Percentiles rank a stretch among this genome's conserved stretches.
These are phyloP conservation scores for Globisporangium paroecandrum DNA, from an alignment of 352 stramenopile genomes.

Conservation along the genomic window DNA sequence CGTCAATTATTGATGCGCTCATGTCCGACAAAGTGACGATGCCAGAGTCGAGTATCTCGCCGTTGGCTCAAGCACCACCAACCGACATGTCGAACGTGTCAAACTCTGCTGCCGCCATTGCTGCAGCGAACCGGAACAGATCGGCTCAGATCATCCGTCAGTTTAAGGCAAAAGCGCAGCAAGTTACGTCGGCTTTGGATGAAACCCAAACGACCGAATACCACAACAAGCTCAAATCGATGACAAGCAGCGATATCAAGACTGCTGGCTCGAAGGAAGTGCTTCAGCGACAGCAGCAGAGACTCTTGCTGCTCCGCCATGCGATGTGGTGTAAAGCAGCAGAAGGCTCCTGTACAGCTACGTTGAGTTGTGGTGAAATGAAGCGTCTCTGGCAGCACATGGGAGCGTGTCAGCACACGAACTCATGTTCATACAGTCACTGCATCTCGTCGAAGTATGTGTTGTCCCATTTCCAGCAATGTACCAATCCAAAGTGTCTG, in stretches of 20 bases:
- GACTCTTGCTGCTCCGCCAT: slow-evolving; percentile 95
- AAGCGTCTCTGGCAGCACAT: slow-evolving; percentile 99
- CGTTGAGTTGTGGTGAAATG: slow-evolving; percentile 96
- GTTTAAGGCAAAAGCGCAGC: slow-evolving; percentile 72
- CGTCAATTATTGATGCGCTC: slow-evolving; percentile 39
- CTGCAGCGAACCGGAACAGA: slow-evolving; percentile 50
- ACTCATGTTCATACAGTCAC: slow-evolving; percentile 95
- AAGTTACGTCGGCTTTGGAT: slow-evolving; percentile 79
- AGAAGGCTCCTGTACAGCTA: slow-evolving; percentile 92
- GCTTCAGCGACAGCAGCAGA: slow-evolving; percentile 97
- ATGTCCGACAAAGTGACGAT: slow-evolving; percentile 46
- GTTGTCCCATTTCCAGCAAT: slow-evolving; percentile 98
- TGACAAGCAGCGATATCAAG: slow-evolving; percentile 73
- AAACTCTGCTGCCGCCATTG: slow-evolving; percentile 24
- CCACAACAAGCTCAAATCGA: slow-evolving; percentile 81
- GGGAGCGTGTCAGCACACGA: slow-evolving; percentile 95
- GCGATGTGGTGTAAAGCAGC: slow-evolving; percentile 97
- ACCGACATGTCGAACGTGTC: slow-evolving; percentile 7
- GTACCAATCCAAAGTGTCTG: slow-evolving; percentile 95
- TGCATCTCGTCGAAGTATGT: slow-evolving; percentile 99
- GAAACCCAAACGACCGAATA: slow-evolving; percentile 79
- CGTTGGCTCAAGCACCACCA: slow-evolving; percentile 14
- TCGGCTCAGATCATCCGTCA: slow-evolving; percentile 81
- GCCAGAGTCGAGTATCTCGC: slow-evolving; percentile 32
- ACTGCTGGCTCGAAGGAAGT: slow-evolving; percentile 89